These are phyloP conservation scores for Epichloe hybrida DNA, from an alignment of 2,329 filamentous ascomycete species.

Conservation along the genomic window DNA sequence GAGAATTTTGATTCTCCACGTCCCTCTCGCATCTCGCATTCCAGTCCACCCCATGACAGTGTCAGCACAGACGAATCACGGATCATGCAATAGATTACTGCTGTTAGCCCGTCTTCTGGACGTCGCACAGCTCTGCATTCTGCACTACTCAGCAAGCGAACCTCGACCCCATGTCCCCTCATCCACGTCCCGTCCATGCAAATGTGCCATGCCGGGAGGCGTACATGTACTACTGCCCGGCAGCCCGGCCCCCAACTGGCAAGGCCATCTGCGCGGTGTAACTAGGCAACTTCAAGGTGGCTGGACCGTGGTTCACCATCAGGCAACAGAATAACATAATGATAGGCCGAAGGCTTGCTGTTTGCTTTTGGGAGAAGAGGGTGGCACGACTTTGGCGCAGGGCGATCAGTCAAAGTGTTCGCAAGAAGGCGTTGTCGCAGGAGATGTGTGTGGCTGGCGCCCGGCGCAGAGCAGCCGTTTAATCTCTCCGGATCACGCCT, in stretches of 20 bases:
- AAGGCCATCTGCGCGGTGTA: not conserved
- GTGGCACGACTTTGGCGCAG: no score
- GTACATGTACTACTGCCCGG: not conserved
- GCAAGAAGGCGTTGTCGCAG: no score
- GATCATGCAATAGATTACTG: no score
- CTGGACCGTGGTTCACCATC: conserved; percentile 3
- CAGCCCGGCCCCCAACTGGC: not conserved
- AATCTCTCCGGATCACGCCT: no score
- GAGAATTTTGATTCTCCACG: no score
- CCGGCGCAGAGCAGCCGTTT: no score
- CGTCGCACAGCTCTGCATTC: not conserved
- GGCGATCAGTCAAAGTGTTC: no score
- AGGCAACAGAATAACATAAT: conserved; percentile 8
- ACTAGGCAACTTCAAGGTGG: conserved; percentile 3
- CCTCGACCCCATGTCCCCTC: not conserved
- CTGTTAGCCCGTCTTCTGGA: not conserved
- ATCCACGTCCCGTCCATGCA: not conserved
- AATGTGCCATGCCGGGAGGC: not conserved
- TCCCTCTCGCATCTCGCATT: no score
- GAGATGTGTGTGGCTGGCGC: no score
- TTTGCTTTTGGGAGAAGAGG: not conserved
- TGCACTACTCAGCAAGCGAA: no score
- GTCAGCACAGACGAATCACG: no score
- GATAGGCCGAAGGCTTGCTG: not conserved
- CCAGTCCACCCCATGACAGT: no score